Conservation (phyloP, 1,284 basidiomycete species). For the Austropuccinia psidii region DNA sequence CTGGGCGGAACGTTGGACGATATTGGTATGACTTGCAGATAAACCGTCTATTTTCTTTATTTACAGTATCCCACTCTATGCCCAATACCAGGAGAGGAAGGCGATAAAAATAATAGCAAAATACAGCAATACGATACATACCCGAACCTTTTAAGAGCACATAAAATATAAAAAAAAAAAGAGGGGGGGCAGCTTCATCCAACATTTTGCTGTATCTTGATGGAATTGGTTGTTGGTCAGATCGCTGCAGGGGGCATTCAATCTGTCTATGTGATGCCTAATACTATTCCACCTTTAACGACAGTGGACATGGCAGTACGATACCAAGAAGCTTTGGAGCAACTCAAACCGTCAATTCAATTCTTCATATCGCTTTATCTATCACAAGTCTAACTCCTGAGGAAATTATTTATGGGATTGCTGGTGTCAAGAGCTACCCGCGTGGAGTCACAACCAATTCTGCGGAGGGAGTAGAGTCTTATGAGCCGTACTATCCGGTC, state of each 20-base stretch:
- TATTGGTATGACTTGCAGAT: no score
- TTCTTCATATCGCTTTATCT: constrained; percentile 97
- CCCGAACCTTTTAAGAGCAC: no score
- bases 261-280: constrained; percentile 98
- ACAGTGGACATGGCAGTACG: constrained; percentile 69
- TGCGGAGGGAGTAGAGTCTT: constrained; percentile 91
- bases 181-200: no score
- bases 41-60: no score
- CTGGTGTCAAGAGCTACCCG: constrained; percentile 52
- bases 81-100: no score
- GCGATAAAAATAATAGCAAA: no score
- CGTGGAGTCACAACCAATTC: constrained; percentile 97
- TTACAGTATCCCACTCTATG: no score
- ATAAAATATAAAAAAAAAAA: no score
- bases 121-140: no score
- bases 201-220: no score
- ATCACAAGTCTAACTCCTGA: constrained; percentile 76
- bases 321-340: constrained; percentile 71
- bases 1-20: no score
- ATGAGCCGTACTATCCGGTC: constrained; percentile 85
- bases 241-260: constrained; percentile 79
- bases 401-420: constrained; percentile 82
- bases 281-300: constrained; percentile 84
- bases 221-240: constrained; percentile 81
- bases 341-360: constrained; percentile 67